Base-by-base conservation (phyloP, 169 alveolate species). In the Plasmodium blacklocki region DNA sequence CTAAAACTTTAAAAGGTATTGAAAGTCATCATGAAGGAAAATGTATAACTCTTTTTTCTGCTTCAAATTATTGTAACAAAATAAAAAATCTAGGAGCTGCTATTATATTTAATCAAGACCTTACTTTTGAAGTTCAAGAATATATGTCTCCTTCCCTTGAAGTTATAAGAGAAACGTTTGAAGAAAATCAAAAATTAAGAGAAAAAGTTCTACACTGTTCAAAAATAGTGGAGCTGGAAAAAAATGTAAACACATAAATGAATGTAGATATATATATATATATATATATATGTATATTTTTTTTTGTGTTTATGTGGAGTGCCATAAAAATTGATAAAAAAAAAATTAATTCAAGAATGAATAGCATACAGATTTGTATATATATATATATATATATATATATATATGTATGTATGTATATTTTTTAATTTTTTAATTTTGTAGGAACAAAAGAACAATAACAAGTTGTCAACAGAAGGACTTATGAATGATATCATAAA, bases 41-140 rank as follows among this genome's bases (percentile, higher is more conserved):
- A 59, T 92, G 97, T 59, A 95, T 97, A 58, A 96, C 98, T 49
- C 78, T 97, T 15, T 97, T 97, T 88, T 95, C 97, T 76, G 98
- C 98, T 9, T 95, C 98, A 12, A 97, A 97, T 93, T 97, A 97
- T 90, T 96, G 98, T 64, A 97, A 97, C 15, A 95, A 96, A 23
- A 94, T 97, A 12, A 95, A 95, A 50, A 97, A 97, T 85, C 93
- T 94, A 60, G 98, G 98, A 12, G 98, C 97, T 18, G 91, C 91
- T 19, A 89, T 95, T 21, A 89, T 96, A 11, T 96, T 96, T 91
- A 93, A 94, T 47, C 93, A 95, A 64, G 94, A 93, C 59, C 74
- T 96, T 60, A 91, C 95, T 19, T 96, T 95, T 64, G 98, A 96
- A 64, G 96, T 95, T 43, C 97, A 96, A 75, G 98, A 96, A 76